Percentiles rank a stretch among this genome's conserved stretches.
phyloP scores from a whole-genome alignment of 345 rosid genomes.

The Moringa oleifera region DNA sequence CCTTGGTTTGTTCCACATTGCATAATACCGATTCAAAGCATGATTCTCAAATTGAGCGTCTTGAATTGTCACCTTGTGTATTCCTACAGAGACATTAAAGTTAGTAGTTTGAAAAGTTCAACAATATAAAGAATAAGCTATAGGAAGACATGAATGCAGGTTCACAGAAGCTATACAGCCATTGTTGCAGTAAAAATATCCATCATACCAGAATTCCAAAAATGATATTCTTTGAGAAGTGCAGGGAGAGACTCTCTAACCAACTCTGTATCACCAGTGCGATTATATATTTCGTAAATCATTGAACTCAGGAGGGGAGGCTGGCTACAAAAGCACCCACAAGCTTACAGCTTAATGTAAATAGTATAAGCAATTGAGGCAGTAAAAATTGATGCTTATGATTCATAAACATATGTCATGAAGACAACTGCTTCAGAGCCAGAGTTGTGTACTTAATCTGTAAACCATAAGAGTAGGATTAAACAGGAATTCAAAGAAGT shows the following conservation, averaged over 20 bases:
- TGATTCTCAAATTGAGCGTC: slow-evolving; percentile 46
- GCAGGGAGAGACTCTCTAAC: slow-evolving; percentile 52
- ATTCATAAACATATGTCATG: no score
- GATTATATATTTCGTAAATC: slow-evolving; percentile 57
- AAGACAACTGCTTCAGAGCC: no score
- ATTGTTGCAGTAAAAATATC: neutral
- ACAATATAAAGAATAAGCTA: neutral
- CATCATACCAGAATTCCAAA: slow-evolving; percentile 68
- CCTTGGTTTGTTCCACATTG: slow-evolving; percentile 87
- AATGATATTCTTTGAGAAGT: slow-evolving; percentile 64
- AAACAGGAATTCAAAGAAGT: neutral
- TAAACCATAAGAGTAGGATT: neutral
- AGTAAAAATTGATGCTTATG: no score
- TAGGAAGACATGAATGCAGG: neutral
- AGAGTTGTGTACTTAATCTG: no score
- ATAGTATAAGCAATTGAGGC: neutral
- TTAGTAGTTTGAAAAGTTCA: slow-evolving; percentile 6
- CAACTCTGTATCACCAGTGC: slow-evolving; percentile 59
- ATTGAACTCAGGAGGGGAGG: slow-evolving; percentile 92
- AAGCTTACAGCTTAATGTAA: neutral
- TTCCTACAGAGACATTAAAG: slow-evolving; percentile 29
- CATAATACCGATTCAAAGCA: slow-evolving; percentile 68
- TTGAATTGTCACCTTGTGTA: slow-evolving; percentile 53
- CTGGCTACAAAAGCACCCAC: slow-evolving; percentile 40
- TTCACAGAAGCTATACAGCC: neutral